These are phyloP conservation scores for Physaria fendleri DNA, from an alignment of 345 rosid species.

Conservation along the genomic window DNA sequence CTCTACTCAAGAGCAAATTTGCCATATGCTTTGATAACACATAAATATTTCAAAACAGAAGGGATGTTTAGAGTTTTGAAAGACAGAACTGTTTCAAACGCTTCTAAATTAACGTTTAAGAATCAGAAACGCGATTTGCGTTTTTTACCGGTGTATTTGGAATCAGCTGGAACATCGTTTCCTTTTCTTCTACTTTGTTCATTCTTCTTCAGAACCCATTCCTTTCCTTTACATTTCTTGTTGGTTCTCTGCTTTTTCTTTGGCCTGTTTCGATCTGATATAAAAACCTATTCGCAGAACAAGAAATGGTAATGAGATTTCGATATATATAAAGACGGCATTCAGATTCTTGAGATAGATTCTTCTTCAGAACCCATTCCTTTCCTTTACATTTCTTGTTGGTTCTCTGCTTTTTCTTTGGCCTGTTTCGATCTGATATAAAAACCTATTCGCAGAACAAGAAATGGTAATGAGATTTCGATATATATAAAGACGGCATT, in stretches of 20 bases:
- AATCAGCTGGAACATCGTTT: slow-evolving; percentile 59
- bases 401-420: slow-evolving; percentile 67
- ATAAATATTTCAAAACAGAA: not conserved
- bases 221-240: slow-evolving; percentile 63
- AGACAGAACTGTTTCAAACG: not conserved
- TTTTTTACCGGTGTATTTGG: slow-evolving; percentile 78
- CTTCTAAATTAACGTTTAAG: not conserved
- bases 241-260: slow-evolving; percentile 63
- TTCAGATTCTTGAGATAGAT: no score
- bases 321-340: not conserved
- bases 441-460: slow-evolving; percentile 36
- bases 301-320: no score
- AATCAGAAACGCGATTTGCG: slow-evolving; percentile 60
- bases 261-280: slow-evolving; percentile 71
- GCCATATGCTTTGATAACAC: no score
- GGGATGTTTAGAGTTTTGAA: not conserved
- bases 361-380: slow-evolving; percentile 79
- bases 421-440: slow-evolving; percentile 66
- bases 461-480: not conserved
- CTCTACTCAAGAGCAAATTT: no score
- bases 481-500: not conserved
- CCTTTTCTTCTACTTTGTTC: slow-evolving; percentile 85
- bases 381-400: slow-evolving; percentile 61
- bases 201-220: slow-evolving; percentile 81
- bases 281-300: slow-evolving; percentile 39